Base-by-base conservation (phyloP, 2,329 filamentous ascomycete species). In the Pyrenophora teres region DNA sequence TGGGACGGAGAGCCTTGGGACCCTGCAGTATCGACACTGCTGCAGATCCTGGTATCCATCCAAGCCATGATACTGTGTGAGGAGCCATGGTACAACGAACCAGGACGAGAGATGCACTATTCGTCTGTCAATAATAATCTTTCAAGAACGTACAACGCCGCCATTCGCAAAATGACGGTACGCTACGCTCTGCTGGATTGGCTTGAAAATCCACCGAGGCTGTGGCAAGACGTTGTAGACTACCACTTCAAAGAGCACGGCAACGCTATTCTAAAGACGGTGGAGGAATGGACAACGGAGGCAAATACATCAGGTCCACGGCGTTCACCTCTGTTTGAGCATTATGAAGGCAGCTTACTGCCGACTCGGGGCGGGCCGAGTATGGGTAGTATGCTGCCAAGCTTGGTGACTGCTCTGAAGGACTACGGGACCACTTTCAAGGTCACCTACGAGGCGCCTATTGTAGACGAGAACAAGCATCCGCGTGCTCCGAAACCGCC, bases 1-100 rank as follows among this genome's bases (percentile, higher is more conserved):
- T 80, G 81, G 81, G 12, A 57, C 16, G 81, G 80, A 8, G 57
- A 74, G 55, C 58, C 68, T 19, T 81, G 83, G 82, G 67, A 74
- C 10, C 70, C 75, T 2, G 62, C 67, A 8, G 69, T 73, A 31
- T 83, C 80, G 4, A 83, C 80, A 3, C 65, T 83, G 2, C 69
- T 82, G 3, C 80, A 82, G 55, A 67, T 83, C 5, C 70, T 82
- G 9, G 75, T 84, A n/a, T 82, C 79, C 23, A 81, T 85, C 44
- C 83, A 85, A 59, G 75, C 76, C 25, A 83, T 85, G 81, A 78
- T 85, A 16, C 75, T 85, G 40, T 81, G 77, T 56, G 77, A 79
- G 13, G 59, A 81, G 41, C 83, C 82, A 1, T 81, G 73, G 63
- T 80, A 77, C 72, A 85, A 84, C 62, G 81, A 85, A 63, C 82